Evolutionary conservation across 257 asterid genomes (phyloP).

Genomic region (Lithospermum erythrorhizon): DNA sequence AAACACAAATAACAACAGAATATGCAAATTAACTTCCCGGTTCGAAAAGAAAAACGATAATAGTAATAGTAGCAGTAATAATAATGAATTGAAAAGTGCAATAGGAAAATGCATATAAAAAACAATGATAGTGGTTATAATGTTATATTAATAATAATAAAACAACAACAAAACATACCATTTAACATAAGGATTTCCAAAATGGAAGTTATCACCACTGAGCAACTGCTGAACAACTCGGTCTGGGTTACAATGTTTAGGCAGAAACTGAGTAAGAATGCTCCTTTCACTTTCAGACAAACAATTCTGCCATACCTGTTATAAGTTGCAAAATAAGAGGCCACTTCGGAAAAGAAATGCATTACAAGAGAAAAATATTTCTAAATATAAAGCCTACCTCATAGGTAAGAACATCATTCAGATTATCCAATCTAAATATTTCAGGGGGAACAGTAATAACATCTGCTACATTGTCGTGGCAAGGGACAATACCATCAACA

Average conservation of each 20-base stretch:
- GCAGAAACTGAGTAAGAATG: conserved; percentile 57
- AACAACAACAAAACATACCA: conserved; percentile 49
- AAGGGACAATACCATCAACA: conserved; percentile 31
- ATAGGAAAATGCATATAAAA: background rate
- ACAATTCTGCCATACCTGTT: conserved; percentile 74
- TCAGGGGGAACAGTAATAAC: conserved; percentile 60
- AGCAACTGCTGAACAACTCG: conserved; percentile 47
- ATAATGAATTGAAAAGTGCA: background rate
- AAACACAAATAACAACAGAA: too few species aligned
- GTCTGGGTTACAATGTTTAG: conserved; percentile 52
- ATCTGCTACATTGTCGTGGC: conserved; percentile 54
- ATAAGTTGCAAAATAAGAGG: conserved; percentile 18
- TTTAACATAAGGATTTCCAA: conserved; percentile 64
- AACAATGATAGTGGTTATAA: background rate
- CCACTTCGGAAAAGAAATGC: conserved; percentile 8
- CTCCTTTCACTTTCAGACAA: conserved; percentile 59
- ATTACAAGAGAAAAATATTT: conserved; percentile 3
- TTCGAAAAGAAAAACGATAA: too few species aligned
- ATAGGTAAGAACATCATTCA: conserved; percentile 48
- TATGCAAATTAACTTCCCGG: too few species aligned
- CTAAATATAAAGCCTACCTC: conserved; percentile 39
- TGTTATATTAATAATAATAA: background rate
- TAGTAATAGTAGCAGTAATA: too few species aligned
- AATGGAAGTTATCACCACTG: conserved; percentile 65
- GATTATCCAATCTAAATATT: conserved; percentile 53